Evolutionary conservation across 2,329 filamentous ascomycete species (phyloP).

Genomic region (Laburnicola sp.): DNA sequence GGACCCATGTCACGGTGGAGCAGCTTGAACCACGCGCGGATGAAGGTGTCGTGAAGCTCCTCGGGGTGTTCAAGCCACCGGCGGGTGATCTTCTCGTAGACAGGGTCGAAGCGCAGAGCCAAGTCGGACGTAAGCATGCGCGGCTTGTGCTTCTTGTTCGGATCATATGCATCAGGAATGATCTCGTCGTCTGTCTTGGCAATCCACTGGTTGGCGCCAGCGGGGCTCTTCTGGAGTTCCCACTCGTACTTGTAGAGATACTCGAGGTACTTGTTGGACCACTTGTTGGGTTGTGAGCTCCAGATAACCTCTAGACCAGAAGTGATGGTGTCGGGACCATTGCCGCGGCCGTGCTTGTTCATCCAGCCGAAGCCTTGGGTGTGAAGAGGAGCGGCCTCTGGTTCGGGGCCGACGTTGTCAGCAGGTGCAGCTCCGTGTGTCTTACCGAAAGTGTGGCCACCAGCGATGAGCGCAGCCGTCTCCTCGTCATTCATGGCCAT

Average conservation of each 20-base stretch:
- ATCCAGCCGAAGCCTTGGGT: conserved; percentile 73
- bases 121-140: conserved; percentile 78
- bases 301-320: conserved; percentile 78
- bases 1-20: conserved; percentile 80
- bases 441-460: conserved; percentile 80
- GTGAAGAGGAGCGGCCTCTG: conserved; percentile 65
- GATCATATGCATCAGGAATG: conserved; percentile 72
- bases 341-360: conserved; percentile 66
- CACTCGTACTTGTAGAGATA: conserved; percentile 79
- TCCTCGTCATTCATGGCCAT: conserved; percentile 87
- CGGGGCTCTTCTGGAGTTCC: conserved; percentile 74
- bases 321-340: conserved; percentile 73
- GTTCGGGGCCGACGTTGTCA: conserved; percentile 68
- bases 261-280: conserved; percentile 74
- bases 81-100: conserved; percentile 75
- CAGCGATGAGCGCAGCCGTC: conserved; percentile 77
- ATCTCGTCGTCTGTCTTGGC: conserved; percentile 68
- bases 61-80: conserved; percentile 70
- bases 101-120: conserved; percentile 70
- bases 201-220: conserved; percentile 75
- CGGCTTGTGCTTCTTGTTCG: conserved; percentile 72
- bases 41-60: conserved; percentile 69
- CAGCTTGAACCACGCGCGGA: conserved; percentile 81
- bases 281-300: conserved; percentile 75
- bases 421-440: conserved; percentile 72